These are phyloP conservation scores for Helianthus tuberosus DNA, from an alignment of 129 eudicot species.

Conservation along the genomic window DNA sequence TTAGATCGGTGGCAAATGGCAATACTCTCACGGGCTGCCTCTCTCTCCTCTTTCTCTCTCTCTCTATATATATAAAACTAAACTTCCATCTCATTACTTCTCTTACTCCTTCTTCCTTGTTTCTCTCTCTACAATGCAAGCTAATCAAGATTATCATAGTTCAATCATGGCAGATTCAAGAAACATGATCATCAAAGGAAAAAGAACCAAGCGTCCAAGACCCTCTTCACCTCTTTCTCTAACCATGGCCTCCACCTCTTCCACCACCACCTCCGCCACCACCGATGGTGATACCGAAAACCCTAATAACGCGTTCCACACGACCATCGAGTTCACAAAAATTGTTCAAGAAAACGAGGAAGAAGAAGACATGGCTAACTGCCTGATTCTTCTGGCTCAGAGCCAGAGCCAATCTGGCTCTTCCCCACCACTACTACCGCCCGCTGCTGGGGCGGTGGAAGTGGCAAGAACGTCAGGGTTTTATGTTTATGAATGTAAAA, in stretches of 20 bases:
- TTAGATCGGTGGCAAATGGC: slow-evolving; percentile 38
- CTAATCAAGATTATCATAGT: slow-evolving; percentile 33
- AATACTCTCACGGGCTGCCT: slow-evolving; percentile 33
- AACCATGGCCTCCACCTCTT: slow-evolving; percentile 57
- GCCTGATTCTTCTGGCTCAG: slow-evolving; percentile 79
- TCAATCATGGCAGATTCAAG: slow-evolving; percentile 23
- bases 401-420: slow-evolving; percentile 25
- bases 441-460: slow-evolving; percentile 1
- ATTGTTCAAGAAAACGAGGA: slow-evolving; percentile 59
- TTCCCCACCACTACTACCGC: slow-evolving; percentile 7
- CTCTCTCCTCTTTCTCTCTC: slow-evolving; percentile 25
- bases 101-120: slow-evolving; percentile 26
- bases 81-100: slow-evolving; percentile 26
- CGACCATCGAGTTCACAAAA: slow-evolving; percentile 32
- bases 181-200: slow-evolving; percentile 55
- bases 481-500: slow-evolving; percentile 69
- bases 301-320: slow-evolving; percentile 28
- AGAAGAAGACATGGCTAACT: slow-evolving; percentile 80
- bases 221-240: slow-evolving; percentile 50
- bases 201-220: slow-evolving; percentile 70
- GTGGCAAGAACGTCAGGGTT: slow-evolving; percentile 1
- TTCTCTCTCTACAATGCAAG: slow-evolving; percentile 43
- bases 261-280: slow-evolving; percentile 23
- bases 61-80: slow-evolving; percentile 30
- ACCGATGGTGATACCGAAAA: slow-evolving; percentile 13